Evolutionary conservation across 306 rosid species (phyloP).

Genomic region (Gynostemma pentaphyllum): DNA sequence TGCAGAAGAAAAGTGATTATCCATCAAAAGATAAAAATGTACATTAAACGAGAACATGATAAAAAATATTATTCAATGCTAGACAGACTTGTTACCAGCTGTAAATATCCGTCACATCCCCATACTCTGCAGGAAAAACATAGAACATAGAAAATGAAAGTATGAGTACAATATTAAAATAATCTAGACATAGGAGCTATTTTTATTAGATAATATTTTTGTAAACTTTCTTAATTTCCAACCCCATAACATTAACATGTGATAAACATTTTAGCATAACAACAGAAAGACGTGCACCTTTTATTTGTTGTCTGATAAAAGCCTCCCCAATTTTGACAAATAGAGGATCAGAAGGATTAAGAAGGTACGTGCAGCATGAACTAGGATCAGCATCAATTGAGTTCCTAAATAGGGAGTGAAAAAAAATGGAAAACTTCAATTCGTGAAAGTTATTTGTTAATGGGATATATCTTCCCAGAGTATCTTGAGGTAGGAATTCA

Average conservation of each 20-base stretch:
- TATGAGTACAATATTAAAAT: not conserved
- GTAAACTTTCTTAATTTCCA: not conserved
- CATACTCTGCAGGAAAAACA: slow-evolving; percentile 57
- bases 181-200: not conserved
- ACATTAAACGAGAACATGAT: not conserved
- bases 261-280: not conserved
- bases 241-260: not conserved
- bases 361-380: slow-evolving; percentile 95
- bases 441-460: slow-evolving; percentile 17
- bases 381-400: slow-evolving; percentile 62
- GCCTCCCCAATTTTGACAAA: slow-evolving; percentile 83
- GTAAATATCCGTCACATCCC: slow-evolving; percentile 86
- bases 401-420: slow-evolving; percentile 43
- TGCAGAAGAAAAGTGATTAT: not conserved
- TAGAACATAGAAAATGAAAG: not conserved
- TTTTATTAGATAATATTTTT: not conserved
- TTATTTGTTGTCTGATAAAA: slow-evolving; percentile 58
- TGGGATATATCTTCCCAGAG: slow-evolving; percentile 4
- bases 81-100: slow-evolving; percentile 50
- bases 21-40: not conserved
- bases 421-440: slow-evolving; percentile 10
- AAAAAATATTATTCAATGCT: not conserved
- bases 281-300: slow-evolving; percentile 39
- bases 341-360: slow-evolving; percentile 85
- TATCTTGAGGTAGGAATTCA: too few relatives aligned